phyloP scores from a whole-genome alignment of 139 green algal genomes.

The Tetratostichococcus sp. region DNA sequence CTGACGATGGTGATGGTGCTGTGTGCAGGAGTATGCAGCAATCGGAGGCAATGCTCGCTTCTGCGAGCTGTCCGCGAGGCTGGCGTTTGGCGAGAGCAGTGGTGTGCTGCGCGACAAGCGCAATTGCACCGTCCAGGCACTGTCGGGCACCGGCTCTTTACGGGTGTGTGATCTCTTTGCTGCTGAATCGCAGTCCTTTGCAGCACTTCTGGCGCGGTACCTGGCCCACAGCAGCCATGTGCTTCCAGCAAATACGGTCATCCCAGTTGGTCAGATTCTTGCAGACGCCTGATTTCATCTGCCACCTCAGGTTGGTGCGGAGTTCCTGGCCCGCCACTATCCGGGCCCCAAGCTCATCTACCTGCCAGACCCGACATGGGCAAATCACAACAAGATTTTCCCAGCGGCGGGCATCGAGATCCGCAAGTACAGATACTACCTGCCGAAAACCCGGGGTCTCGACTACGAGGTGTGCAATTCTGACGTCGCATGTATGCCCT shows the following conservation, averaged over 20 bases:
- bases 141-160: slow-evolving; percentile 94
- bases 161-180: slow-evolving; percentile 46
- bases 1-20: no score
- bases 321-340: slow-evolving; percentile 69
- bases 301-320: slow-evolving; percentile 46
- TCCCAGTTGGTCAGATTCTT: no score
- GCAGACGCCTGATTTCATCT: neutral
- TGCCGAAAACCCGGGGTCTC: slow-evolving; percentile 73
- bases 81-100: slow-evolving; percentile 66
- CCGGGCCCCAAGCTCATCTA: slow-evolving; percentile 48
- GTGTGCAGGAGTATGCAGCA: slow-evolving; percentile 78
- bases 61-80: slow-evolving; percentile 46
- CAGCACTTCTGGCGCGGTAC: no score
- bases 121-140: slow-evolving; percentile 72
- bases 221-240: no score
- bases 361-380: slow-evolving; percentile 78
- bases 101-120: slow-evolving; percentile 30
- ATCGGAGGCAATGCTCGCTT: slow-evolving; percentile 78
- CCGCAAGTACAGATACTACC: slow-evolving; percentile 76
- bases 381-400: slow-evolving; percentile 82
- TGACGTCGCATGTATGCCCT: neutral
- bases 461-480: slow-evolving; percentile 69
- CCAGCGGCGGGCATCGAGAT: slow-evolving; percentile 39
- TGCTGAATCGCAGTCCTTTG: no score
- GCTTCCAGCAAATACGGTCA: no score